Evolutionary conservation across 2,329 filamentous ascomycete species (phyloP), one percentile per base, ranked within the genome.

Genomic region (Monilinia vaccinii-corymbosi): DNA sequence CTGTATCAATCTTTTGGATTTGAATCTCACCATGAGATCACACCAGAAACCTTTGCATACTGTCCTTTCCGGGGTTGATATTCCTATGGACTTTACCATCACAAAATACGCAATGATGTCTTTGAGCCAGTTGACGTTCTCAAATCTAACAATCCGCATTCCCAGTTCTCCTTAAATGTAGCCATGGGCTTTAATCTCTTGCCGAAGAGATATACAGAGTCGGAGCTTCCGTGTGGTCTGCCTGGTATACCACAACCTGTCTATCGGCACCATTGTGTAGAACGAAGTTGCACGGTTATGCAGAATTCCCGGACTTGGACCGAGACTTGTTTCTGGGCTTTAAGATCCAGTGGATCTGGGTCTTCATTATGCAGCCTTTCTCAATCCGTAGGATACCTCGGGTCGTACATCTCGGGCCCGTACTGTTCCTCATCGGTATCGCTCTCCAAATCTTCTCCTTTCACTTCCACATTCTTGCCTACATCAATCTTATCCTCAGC

Each of bases 381-480:
- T 85, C 75, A 86, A 64, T 85, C 79, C 0, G 84, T 86, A 28
- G 84, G 84, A 56, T 75, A 74, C 40, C 78, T 74, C 1, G 84
- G 84, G 65, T 86, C 77, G 70, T 89, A 88, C 55, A 86, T 77
- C 64, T 88, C 82, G 69, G 90, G 89, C 65, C 62, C 69, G 65
- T 48, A 60, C 21, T 44, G n/a, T 36, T 44, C 73, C 65, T 71
- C 65, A 42, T 74, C 75, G 62, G 75, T 65, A 60, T 75, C 75
- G 63, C 82, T 85, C 70, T 86, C 82, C 2, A 69, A 84, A 56
- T 87, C 86, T 1, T 83, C 62, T 78, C 83, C 52, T 32, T 62
- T 66, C 34, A 63, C 56, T 40, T 44, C 50, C 34, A 56, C 6
- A 7, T 21, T 11, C 18, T 25, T 45, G 14, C 36, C 18, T 28